These are phyloP conservation scores for Porogramme epimiltina DNA, from an alignment of 1,284 basidiomycete genomes.

Conservation along the genomic window DNA sequence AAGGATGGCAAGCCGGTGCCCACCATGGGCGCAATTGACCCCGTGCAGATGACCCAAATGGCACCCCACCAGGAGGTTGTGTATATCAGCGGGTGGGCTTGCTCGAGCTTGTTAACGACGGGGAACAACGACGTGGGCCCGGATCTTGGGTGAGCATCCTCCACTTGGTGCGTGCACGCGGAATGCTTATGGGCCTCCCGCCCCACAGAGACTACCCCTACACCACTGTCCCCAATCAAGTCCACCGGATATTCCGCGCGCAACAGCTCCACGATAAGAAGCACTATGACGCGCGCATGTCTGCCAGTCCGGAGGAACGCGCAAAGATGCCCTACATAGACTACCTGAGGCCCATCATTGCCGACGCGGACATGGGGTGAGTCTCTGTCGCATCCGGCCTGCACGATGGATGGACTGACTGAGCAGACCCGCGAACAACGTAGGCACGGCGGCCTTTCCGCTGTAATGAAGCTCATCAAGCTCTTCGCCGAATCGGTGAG, in stretches of 20 bases:
- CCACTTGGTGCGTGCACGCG: background rate
- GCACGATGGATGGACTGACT: slow-evolving; percentile 8
- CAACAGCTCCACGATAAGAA: slow-evolving; percentile 88
- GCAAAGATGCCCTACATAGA: slow-evolving; percentile 78
- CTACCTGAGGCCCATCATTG: slow-evolving; percentile 92
- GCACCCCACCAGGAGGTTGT: slow-evolving; percentile 92
- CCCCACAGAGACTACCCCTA: slow-evolving; percentile 82
- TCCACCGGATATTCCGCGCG: slow-evolving; percentile 83
- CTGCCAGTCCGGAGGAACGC: slow-evolving; percentile 61
- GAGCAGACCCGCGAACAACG: slow-evolving; percentile 5
- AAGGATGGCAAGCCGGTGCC: slow-evolving; percentile 71
- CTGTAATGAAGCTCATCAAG: slow-evolving; percentile 96
- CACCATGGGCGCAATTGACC: slow-evolving; percentile 90
- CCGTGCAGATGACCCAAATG: slow-evolving; percentile 97
- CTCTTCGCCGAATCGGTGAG: slow-evolving; percentile 86
- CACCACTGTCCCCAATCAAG: slow-evolving; percentile 93
- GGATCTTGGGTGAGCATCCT: slow-evolving; percentile 80
- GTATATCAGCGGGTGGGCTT: slow-evolving; percentile 94
- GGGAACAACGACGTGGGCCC: slow-evolving; percentile 96
- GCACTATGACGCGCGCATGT: slow-evolving; percentile 84
- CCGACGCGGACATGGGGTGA: slow-evolving; percentile 93
- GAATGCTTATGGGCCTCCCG: background rate
- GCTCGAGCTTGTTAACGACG: slow-evolving; percentile 87
- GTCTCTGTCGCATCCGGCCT: slow-evolving; percentile 20
- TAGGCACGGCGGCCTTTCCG: slow-evolving; percentile 89